phyloP scores from a whole-genome alignment of 2,329 filamentous ascomycete genomes.

The Coniochaeta sp. region DNA sequence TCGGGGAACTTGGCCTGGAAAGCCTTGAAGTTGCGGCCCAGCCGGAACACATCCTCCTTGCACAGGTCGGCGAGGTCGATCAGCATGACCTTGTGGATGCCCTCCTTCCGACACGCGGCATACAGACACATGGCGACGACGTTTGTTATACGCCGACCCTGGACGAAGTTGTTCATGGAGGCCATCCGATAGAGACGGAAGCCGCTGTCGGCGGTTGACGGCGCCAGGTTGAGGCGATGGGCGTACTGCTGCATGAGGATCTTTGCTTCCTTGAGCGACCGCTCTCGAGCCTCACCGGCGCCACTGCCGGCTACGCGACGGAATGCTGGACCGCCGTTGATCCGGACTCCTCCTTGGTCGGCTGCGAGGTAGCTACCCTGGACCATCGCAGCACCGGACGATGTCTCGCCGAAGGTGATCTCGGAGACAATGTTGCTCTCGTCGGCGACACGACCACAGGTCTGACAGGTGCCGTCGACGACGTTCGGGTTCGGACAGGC shows the following conservation, averaged over 20 bases:
- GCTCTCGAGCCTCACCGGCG: constrained; percentile 50
- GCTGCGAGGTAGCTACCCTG: constrained; percentile 85
- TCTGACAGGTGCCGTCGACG: constrained; percentile 65
- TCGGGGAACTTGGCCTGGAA: constrained; percentile 64
- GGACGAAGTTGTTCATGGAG: constrained; percentile 68
- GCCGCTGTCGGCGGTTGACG: constrained; percentile 57
- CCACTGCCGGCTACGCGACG: constrained; percentile 47
- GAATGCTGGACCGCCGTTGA: constrained; percentile 53
- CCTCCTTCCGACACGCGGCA: constrained; percentile 72
- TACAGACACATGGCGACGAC: constrained; percentile 91
- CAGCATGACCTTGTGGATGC: constrained; percentile 79
- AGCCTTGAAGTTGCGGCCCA: constrained; percentile 85
- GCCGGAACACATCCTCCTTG: constrained; percentile 82
- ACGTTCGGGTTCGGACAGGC: constrained; percentile 43
- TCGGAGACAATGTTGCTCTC: constrained; percentile 89
- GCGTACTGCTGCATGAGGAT: constrained; percentile 57
- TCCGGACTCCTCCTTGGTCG: constrained; percentile 73
- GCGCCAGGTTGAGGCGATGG: constrained; percentile 51
- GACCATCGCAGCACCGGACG: constrained; percentile 78
- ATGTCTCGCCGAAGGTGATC: constrained; percentile 82
- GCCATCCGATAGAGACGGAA: constrained; percentile 72
- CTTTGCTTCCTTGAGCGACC: constrained; percentile 50
- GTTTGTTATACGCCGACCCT: constrained; percentile 76
- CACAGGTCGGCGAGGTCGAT: constrained; percentile 88
- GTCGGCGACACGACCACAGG: constrained; percentile 77